Percentiles rank a stretch among this genome's conserved stretches.
Conservation (phyloP, 2,329 filamentous ascomycete genomes). For the Paecilomyces niveus region DNA sequence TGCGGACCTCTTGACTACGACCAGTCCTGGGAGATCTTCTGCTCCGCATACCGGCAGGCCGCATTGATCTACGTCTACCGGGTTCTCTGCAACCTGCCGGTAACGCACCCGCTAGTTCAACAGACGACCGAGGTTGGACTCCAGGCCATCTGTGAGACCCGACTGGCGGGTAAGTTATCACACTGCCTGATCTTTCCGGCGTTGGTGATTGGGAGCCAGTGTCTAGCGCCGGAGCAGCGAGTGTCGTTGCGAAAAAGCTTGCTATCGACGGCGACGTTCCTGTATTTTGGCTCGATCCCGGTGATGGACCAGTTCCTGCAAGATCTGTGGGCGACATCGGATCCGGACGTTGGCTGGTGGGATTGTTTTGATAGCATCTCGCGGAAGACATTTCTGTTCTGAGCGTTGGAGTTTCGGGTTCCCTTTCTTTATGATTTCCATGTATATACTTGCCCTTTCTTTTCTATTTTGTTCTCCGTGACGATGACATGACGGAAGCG, state of each 20-base stretch:
- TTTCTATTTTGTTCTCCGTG: background rate
- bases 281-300: conserved; percentile 8
- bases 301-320: conserved; percentile 9
- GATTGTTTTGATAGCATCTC: conserved; percentile 8
- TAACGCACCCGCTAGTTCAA: conserved; percentile 34
- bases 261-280: conserved; percentile 4
- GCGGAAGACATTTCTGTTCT: conserved; percentile 8
- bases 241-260: conserved; percentile 4
- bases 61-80: conserved; percentile 40
- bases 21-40: conserved; percentile 28
- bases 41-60: conserved; percentile 35
- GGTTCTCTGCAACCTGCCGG: conserved; percentile 34
- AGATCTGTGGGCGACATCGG: background rate
- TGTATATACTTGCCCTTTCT: background rate
- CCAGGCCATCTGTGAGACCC: conserved; percentile 6
- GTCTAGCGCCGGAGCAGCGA: conserved; percentile 2
- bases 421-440: background rate
- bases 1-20: conserved; percentile 17
- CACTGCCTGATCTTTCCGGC: conserved; percentile 10
- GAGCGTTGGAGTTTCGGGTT: background rate
- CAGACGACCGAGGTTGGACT: conserved; percentile 12
- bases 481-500: background rate
- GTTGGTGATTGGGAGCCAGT: conserved; percentile 9
- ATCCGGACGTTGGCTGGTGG: conserved; percentile 6
- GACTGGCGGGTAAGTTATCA: conserved; percentile 8